Evolutionary conservation across 139 green algal species (phyloP), one percentile per base, ranked within the genome.

Genomic region (Zygnema circumcarinatum): DNA sequence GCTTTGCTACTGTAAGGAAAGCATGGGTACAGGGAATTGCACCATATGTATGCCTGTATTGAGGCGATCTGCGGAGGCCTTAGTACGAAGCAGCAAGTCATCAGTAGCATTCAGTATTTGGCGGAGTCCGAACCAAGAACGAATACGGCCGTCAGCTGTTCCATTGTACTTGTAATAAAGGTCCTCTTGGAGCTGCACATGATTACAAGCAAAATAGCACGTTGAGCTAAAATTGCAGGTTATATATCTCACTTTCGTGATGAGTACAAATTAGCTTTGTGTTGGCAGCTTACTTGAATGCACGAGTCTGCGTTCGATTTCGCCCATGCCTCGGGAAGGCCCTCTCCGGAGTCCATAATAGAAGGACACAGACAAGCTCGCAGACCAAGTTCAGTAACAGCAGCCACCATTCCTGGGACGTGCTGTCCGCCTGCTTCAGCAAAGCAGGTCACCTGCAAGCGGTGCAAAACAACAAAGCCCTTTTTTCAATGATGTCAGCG

Each of bases 11-110:
- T n/a, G n/a, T n/a, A n/a, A n/a, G n/a, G n/a, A n/a, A n/a, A n/a
- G n/a, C n/a, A n/a, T n/a, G n/a, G n/a, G n/a, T n/a, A 62, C 16
- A 7, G 47, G 47, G 69, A 78, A 41, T 22, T 16, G 16, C 35
- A 78, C 69, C 69, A 78, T 78, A 41, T 78, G 69, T 39, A 78
- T 78, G 69, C 69, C 69, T 25, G 69, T 78, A 38, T 78, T 78
- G 16, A 39, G 69, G 11, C 36, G 69, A 41, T 41, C 35, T 39
- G 69, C 69, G 7, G 69, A 39, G 16, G 35, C 69, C 35, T 41
- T 39, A n/a, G 69, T 78, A 16, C 69, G 69, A 3, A 25, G 3
- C 69, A 78, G 69, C 35, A 78, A 41, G 69, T 39, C 69, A 41
- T 78, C 69, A 78, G 69, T 52, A 16, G 35, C 36, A 41, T 78